A percentile compares a stretch with the other conserved stretches of the same genome.
phyloP scores from a whole-genome alignment of 1,139 yeast genomes.

The Hanseniaspora gamundiae region DNA sequence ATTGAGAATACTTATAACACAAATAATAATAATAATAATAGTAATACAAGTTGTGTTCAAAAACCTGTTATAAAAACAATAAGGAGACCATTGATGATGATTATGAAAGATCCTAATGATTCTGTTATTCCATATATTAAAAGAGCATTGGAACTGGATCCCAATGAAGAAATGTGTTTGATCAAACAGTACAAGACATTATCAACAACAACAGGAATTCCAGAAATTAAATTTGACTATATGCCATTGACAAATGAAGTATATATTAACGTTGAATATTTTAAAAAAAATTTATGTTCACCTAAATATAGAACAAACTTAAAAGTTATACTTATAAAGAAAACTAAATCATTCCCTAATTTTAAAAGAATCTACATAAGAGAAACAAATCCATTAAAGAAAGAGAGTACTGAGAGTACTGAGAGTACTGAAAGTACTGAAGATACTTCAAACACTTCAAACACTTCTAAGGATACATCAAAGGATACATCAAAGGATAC shows the following conservation, averaged over 20 bases:
- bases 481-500: too few species aligned
- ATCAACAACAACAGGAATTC: background rate
- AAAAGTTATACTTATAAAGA: conserved; percentile 5
- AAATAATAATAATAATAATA: too few species aligned
- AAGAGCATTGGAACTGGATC: conserved; percentile 1
- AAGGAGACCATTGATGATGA: conserved; percentile 1
- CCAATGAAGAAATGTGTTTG: conserved; percentile 4
- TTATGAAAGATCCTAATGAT: conserved; percentile 1
- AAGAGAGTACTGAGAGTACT: too few species aligned
- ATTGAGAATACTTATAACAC: too few species aligned
- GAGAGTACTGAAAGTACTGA: too few species aligned
- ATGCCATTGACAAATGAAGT: conserved; percentile 5
- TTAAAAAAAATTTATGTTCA: conserved; percentile 6
- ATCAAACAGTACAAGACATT: conserved; percentile 5
- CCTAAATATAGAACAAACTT: conserved; percentile 7
- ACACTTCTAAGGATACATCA: too few species aligned
- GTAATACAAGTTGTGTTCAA: too few species aligned
- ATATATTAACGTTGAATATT: conserved; percentile 5
- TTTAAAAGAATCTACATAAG: background rate
- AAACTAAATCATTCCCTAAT: background rate
- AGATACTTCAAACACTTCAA: too few species aligned
- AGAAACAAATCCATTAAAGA: background rate
- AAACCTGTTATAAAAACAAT: background rate
- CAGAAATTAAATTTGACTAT: conserved; percentile 6
- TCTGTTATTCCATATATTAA: conserved; percentile 4